These are phyloP conservation scores for Rhizopus sp. DNA, from an alignment of 371 early-diverging fungal species.

Conservation along the genomic window DNA sequence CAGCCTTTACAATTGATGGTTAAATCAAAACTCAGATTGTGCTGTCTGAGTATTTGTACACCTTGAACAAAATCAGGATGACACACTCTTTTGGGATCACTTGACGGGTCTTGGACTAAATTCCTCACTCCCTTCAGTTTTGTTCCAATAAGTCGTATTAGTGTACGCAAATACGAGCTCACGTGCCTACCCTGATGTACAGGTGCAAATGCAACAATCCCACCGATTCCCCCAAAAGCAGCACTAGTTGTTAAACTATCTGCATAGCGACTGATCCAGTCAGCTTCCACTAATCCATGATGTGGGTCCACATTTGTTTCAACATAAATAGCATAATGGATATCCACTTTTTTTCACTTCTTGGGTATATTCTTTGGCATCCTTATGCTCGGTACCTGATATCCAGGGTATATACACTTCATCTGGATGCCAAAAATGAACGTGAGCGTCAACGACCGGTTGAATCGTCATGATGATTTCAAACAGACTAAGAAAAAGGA, in stretches of 20 bases:
- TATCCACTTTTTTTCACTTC: conserved; percentile 2
- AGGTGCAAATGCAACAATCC: conserved; percentile 47
- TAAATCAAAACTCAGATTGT: conserved; percentile 40
- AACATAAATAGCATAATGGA: conserved; percentile 20
- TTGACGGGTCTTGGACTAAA: conserved; percentile 37
- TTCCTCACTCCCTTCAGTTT: conserved; percentile 40
- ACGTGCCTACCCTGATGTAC: conserved; percentile 40
- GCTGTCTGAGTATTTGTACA: conserved; percentile 29
- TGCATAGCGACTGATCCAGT: conserved; percentile 40
- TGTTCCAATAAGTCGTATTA: conserved; percentile 23
- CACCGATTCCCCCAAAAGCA: conserved; percentile 41
- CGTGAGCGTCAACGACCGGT: conserved; percentile 39
- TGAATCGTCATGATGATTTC: conserved; percentile 1
- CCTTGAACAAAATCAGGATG: conserved; percentile 32
- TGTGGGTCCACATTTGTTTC: conserved; percentile 32
- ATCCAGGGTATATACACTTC: conserved; percentile 38
- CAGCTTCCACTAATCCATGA: conserved; percentile 44
- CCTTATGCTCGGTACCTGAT: conserved; percentile 22
- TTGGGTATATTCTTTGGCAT: conserved; percentile 19
- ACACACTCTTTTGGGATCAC: conserved; percentile 30
- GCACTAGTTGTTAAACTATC: conserved; percentile 13
- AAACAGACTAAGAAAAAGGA: background rate
- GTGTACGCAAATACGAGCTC: conserved; percentile 26
- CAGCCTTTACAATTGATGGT: conserved; percentile 35
- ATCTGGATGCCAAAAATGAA: conserved; percentile 50